These are phyloP conservation scores for Boletales sp. DNA, from an alignment of 768 basidiomycete genomes.

Conservation along the genomic window DNA sequence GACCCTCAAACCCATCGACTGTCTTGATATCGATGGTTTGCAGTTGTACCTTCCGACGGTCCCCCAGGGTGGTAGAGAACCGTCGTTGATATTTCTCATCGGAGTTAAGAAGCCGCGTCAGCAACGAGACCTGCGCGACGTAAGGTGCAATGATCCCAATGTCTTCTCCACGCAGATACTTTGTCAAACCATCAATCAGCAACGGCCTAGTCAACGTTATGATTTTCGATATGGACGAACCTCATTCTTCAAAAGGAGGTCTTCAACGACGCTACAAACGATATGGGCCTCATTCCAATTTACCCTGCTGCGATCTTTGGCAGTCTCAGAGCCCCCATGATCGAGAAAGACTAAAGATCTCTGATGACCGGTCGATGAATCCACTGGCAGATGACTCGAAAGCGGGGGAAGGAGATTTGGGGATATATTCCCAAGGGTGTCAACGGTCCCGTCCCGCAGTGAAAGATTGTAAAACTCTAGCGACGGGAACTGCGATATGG, in stretches of 20 bases:
- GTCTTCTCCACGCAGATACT: conserved; percentile 65
- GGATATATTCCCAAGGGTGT: conserved; percentile 41
- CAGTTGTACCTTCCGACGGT: conserved; percentile 62
- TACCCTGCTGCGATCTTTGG: conserved; percentile 66
- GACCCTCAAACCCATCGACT: conserved; percentile 92
- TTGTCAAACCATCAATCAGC: conserved; percentile 9
- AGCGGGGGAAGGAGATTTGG: conserved; percentile 57
- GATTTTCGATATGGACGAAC: conserved; percentile 38
- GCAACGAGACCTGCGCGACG: conserved; percentile 74
- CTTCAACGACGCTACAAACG: conserved; percentile 77
- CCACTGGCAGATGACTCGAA: conserved; percentile 47
- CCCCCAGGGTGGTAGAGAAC: conserved; percentile 60
- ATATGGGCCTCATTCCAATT: conserved; percentile 78
- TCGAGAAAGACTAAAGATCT: conserved; percentile 79
- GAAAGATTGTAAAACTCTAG: conserved; percentile 73
- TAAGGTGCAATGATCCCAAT: conserved; percentile 96
- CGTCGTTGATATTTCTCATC: conserved; percentile 50
- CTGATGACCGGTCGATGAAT: conserved; percentile 37
- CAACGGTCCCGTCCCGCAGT: conserved; percentile 74
- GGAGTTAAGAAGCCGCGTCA: conserved; percentile 61
- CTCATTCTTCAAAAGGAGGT: conserved; percentile 71
- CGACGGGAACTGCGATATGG: conserved; percentile 84
- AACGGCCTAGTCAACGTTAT: background rate
- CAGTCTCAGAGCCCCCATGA: conserved; percentile 66
- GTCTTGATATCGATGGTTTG: conserved; percentile 80